A percentile compares a stretch with the other conserved stretches of the same genome.
phyloP scores from a whole-genome alignment of 495 filamentous ascomycete species.

The Glarea lozoyensis region DNA sequence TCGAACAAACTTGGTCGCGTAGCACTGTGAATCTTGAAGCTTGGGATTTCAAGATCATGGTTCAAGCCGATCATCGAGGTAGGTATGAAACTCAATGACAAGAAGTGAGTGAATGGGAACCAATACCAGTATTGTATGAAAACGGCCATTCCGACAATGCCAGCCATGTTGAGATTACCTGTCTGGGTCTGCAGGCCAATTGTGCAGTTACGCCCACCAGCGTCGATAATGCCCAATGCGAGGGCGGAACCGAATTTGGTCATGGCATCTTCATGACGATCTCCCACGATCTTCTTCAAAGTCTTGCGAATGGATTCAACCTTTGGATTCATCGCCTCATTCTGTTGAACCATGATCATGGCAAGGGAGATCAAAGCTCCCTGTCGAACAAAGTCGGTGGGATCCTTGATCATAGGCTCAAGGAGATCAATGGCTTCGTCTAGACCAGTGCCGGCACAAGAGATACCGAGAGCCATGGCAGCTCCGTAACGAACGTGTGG shows the following conservation, averaged over 20 bases:
- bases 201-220: slow-evolving; percentile 95
- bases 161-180: slow-evolving; percentile 94
- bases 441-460: slow-evolving; percentile 91
- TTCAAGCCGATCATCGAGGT: slow-evolving; percentile 93
- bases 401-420: slow-evolving; percentile 99
- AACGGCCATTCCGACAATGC: slow-evolving; percentile 93
- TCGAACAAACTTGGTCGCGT: slow-evolving; percentile 94
- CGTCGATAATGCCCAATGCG: slow-evolving; percentile 94
- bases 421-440: slow-evolving; percentile 96
- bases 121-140: slow-evolving; percentile 99
- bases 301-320: slow-evolving; percentile 74
- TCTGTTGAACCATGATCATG: slow-evolving; percentile 98
- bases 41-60: slow-evolving; percentile 86
- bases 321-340: slow-evolving; percentile 90
- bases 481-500: slow-evolving; percentile 98
- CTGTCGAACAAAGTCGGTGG: slow-evolving; percentile 95
- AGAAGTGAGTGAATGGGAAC: slow-evolving; percentile 98
- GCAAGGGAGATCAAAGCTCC: slow-evolving; percentile 90
- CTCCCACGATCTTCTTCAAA: slow-evolving; percentile 81
- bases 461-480: slow-evolving; percentile 96
- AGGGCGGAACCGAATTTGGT: slow-evolving; percentile 95
- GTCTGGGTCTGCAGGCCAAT: slow-evolving; percentile 97
- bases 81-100: slow-evolving; percentile 86
- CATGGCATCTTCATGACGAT: slow-evolving; percentile 98
- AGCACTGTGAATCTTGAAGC: slow-evolving; percentile 91